A percentile compares a stretch with the other conserved stretches of the same genome.
phyloP scores from a whole-genome alignment of 2,329 filamentous ascomycete species.

The Neofusicoccum sp. region DNA sequence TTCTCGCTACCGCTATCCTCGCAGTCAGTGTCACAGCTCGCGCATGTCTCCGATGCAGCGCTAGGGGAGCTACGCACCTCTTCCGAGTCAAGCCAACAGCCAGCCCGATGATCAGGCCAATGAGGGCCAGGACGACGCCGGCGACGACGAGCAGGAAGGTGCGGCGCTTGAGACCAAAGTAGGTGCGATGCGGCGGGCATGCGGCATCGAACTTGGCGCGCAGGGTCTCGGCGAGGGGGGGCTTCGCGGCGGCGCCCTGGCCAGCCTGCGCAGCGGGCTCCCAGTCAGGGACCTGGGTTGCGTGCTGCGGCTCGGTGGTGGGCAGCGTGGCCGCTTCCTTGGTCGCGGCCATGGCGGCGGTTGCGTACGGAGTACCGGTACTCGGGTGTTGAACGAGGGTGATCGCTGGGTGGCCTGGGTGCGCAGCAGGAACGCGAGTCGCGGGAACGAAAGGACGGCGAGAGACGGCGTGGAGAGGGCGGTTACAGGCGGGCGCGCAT shows the following conservation, averaged over 20 bases:
- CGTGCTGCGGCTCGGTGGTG: neutral
- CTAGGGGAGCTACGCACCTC: neutral
- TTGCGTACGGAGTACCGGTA: no score
- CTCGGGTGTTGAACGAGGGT: neutral
- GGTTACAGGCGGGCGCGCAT: neutral
- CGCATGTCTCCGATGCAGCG: no score
- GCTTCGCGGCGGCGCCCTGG: neutral
- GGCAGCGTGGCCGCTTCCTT: neutral
- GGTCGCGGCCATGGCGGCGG: neutral
- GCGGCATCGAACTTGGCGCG: constrained; percentile 3
- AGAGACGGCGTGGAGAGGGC: neutral
- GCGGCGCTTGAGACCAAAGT: constrained; percentile 4
- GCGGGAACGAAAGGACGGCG: no score
- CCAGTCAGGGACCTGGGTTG: constrained; percentile 15
- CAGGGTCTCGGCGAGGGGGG: neutral
- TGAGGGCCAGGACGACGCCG: neutral
- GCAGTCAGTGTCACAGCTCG: neutral
- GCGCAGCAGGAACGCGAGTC: neutral
- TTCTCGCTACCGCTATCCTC: neutral
- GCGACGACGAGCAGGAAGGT: constrained; percentile 3
- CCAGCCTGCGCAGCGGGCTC: constrained; percentile 1
- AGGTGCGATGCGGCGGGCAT: neutral
- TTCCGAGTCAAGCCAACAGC: neutral
- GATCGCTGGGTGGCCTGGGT: constrained; percentile 3
- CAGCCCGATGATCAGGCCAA: constrained; percentile 7